phyloP scores from a whole-genome alignment of 1,139 yeast genomes.

The Yarrowia galli region DNA sequence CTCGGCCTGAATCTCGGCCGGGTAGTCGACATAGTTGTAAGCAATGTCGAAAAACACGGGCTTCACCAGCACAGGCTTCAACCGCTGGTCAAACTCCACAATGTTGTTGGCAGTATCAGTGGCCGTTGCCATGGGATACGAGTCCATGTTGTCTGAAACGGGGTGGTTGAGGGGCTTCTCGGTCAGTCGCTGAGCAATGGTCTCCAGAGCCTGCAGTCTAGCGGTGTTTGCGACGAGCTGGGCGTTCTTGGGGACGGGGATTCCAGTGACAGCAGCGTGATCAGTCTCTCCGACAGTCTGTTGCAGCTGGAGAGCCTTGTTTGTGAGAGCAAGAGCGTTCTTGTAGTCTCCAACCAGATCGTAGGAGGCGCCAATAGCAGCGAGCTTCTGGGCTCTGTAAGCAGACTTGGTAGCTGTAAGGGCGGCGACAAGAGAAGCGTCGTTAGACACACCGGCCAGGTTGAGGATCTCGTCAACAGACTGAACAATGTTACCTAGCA shows the following conservation, averaged over 20 bases:
- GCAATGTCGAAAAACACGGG: conserved; percentile 93
- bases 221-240: conserved; percentile 51
- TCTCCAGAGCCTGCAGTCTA: conserved; percentile 61
- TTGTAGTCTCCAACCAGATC: conserved; percentile 56
- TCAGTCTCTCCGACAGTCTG: conserved; percentile 5
- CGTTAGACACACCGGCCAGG: conserved; percentile 90
- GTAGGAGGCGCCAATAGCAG: conserved; percentile 60
- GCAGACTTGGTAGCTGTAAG: conserved; percentile 60
- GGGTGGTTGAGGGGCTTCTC: conserved; percentile 43
- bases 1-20: conserved; percentile 6
- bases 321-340: conserved; percentile 63
- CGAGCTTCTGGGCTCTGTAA: conserved; percentile 56
- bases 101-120: conserved; percentile 55
- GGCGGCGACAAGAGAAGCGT: conserved; percentile 67
- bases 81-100: conserved; percentile 57
- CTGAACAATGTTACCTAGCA: conserved; percentile 59
- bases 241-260: conserved; percentile 18
- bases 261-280: conserved; percentile 14
- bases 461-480: conserved; percentile 68
- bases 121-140: conserved; percentile 52
- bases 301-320: conserved; percentile 51
- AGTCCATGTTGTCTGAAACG: conserved; percentile 61
- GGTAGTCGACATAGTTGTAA: conserved; percentile 73
- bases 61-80: conserved; percentile 72
- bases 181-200: conserved; percentile 51